phyloP scores from a whole-genome alignment of 495 filamentous ascomycete species.

The Daldinia caldariorum region DNA sequence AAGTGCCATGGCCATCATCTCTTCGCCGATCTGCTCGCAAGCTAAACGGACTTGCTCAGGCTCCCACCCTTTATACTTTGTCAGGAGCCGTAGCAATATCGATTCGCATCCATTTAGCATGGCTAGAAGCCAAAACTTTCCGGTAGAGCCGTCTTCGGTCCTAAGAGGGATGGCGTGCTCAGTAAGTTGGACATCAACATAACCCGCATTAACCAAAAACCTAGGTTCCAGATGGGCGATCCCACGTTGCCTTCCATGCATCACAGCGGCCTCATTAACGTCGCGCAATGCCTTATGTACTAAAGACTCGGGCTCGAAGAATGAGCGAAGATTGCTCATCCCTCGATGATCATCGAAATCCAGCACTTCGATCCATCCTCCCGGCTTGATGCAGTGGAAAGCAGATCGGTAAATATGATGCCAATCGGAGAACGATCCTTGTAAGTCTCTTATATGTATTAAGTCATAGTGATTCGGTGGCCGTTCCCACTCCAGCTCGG shows the following conservation, averaged over 20 bases:
- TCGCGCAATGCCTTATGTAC: constrained; percentile 49
- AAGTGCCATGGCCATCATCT: constrained; percentile 61
- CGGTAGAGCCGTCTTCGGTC: constrained; percentile 63
- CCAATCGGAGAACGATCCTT: constrained; percentile 73
- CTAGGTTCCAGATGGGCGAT: constrained; percentile 63
- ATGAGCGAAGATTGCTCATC: constrained; percentile 51
- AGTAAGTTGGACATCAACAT: constrained; percentile 66
- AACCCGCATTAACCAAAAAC: constrained; percentile 65
- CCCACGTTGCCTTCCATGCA: constrained; percentile 60
- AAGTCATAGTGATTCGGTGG: constrained; percentile 69
- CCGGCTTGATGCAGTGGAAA: constrained; percentile 67
- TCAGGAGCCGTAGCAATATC: constrained; percentile 67
- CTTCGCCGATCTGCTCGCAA: constrained; percentile 63
- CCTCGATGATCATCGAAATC: constrained; percentile 62
- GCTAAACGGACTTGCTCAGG: constrained; percentile 63
- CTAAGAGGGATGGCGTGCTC: constrained; percentile 69
- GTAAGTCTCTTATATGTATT: constrained; percentile 70
- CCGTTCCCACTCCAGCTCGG: constrained; percentile 66
- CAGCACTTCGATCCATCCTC: constrained; percentile 72
- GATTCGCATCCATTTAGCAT: constrained; percentile 74
- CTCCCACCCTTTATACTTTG: constrained; percentile 66
- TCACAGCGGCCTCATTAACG: constrained; percentile 53
- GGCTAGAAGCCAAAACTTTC: constrained; percentile 73
- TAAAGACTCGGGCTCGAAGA: constrained; percentile 54
- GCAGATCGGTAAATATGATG: constrained; percentile 67